A percentile compares a stretch with the other conserved stretches of the same genome.
Evolutionary conservation across 352 stramenopile genomes (phyloP).

Genomic region (Pseudoperonospora humuli): DNA sequence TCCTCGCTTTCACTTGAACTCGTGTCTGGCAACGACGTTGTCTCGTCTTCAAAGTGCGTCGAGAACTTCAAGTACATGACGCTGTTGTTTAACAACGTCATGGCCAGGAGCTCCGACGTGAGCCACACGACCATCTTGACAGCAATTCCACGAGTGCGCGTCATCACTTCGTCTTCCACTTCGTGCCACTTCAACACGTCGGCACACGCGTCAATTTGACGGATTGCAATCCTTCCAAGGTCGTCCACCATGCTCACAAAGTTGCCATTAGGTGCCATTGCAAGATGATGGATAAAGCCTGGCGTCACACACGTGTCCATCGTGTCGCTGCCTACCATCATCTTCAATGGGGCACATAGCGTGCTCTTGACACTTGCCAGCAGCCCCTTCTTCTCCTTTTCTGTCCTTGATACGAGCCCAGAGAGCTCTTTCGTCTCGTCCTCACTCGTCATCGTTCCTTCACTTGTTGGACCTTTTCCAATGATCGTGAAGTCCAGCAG

Average conservation of each 20-base stretch:
- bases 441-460: background rate
- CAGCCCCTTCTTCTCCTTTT: constrained; percentile 11
- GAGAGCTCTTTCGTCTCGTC: background rate
- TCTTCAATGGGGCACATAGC: constrained; percentile 30
- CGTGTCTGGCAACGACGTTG: background rate
- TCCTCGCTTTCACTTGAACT: constrained; percentile 14
- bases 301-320: constrained; percentile 9
- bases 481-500: constrained; percentile 69
- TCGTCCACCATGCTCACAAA: constrained; percentile 53
- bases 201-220: constrained; percentile 54
- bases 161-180: constrained; percentile 8
- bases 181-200: constrained; percentile 51
- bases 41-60: constrained; percentile 6
- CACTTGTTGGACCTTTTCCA: constrained; percentile 21
- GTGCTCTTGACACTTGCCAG: constrained; percentile 21
- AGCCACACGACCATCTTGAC: constrained; percentile 23
- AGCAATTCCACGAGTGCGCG: background rate
- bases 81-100: constrained; percentile 14
- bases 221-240: constrained; percentile 35
- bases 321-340: constrained; percentile 27
- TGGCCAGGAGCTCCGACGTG: constrained; percentile 15
- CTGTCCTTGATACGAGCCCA: background rate
- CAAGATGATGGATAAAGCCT: constrained; percentile 36
- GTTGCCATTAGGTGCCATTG: constrained; percentile 36
- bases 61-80: constrained; percentile 16